A percentile compares a stretch with the other conserved stretches of the same genome.
Conservation (phyloP, 345 rosid genomes). For the Abelmoschus esculentus region DNA sequence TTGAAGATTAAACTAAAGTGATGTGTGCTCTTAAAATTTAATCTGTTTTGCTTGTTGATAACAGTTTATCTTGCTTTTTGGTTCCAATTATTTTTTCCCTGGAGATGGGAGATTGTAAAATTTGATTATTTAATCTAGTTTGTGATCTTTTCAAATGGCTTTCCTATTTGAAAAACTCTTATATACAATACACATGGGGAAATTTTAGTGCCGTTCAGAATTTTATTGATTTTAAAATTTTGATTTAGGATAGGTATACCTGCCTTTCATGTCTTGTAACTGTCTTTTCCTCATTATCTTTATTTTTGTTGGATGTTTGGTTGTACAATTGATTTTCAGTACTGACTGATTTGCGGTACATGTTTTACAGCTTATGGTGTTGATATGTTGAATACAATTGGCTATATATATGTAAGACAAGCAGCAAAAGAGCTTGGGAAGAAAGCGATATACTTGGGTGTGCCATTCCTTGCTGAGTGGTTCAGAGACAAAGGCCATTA, state of each 20-base stretch:
- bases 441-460: constrained; percentile 71
- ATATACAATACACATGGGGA: not conserved
- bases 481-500: constrained; percentile 92
- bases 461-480: constrained; percentile 96
- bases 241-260: not conserved
- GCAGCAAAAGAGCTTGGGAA: constrained; percentile 97
- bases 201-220: not conserved
- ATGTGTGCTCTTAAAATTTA: not conserved
- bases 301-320: not conserved
- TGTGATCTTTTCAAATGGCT: not conserved
- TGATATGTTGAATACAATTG: constrained; percentile 85
- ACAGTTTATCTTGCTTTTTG: not conserved
- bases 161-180: not conserved
- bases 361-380: constrained; percentile 75
- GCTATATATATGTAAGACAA: constrained; percentile 84
- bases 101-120: not conserved
- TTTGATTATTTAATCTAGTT: not conserved
- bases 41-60: not conserved
- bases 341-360: constrained; percentile 7
- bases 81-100: too few relatives aligned
- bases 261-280: constrained; percentile 3
- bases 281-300: not conserved
- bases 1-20: constrained; percentile 2
- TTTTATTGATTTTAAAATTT: not conserved
- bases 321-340: not conserved